Evolutionary conservation across 1,139 yeast genomes (phyloP), one percentile per base, ranked within the genome.

Genomic region (Zygoascus meyerae): DNA sequence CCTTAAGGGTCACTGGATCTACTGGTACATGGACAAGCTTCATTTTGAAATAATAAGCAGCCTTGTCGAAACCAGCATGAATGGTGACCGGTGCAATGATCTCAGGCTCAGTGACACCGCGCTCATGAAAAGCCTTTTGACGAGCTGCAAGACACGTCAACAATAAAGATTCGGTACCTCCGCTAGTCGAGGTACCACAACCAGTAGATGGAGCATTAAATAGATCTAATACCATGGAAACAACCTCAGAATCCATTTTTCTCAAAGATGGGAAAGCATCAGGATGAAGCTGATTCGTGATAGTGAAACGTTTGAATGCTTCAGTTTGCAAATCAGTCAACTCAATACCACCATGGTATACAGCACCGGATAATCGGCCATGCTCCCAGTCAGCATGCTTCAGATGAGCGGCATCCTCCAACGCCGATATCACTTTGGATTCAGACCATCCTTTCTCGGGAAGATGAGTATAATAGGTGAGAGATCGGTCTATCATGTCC

Each of bases 221-320:
- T 57, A 89, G 61, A 17, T 74, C 75, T 53, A 92, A 71, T 7
- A 86, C 94, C 97, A 92, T 92, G 1, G 94, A 73, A 2, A 92
- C 97, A 5, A 90, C 86, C 62, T 92, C 97, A 2, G 96, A 75
- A 61, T 92, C 98, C 96, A 92, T 90, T 64, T 90, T 89, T 37
- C 98, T 78, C 4, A 92, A 86, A 1, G 95, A 97, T 0, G 98
- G 98, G 62, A 92, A 92, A 7, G 89, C 95, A 66, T 92, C 97
- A 0, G 98, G 98, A 61, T 92, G 98, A 48, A 92, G 72, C 65
- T 92, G 98, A 66, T 92, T 92, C 3, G 97, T 89, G 21, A 90
- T 89, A 6, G 94, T 78, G 64, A 78, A 90, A 59, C 76, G 75
- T 45, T 79, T 77, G 62, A 81, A 90, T 0, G 96, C 94, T 46